Evolutionary conservation across 2,329 filamentous ascomycete species (phyloP).

Genomic region (Lachnellula subtilissima): DNA sequence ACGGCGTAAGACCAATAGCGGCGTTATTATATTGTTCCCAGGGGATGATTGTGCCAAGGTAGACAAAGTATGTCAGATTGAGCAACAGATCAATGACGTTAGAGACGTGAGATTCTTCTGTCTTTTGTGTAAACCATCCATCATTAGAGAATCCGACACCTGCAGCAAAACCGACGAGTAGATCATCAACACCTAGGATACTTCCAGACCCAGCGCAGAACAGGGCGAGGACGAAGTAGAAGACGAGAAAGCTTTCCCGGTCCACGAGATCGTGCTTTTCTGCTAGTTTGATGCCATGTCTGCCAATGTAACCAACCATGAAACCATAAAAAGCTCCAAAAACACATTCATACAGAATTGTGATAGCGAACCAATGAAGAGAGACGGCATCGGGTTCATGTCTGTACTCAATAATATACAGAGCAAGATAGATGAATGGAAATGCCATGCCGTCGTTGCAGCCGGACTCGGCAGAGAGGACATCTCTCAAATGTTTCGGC

Average conservation of each 20-base stretch:
- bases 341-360: slow-evolving; percentile 90
- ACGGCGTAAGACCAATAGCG: slow-evolving; percentile 70
- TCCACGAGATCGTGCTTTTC: slow-evolving; percentile 85
- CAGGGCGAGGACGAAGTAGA: slow-evolving; percentile 94
- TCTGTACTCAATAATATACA: slow-evolving; percentile 84
- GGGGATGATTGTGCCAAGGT: slow-evolving; percentile 93
- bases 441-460: slow-evolving; percentile 99
- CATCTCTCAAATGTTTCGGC: slow-evolving; percentile 91
- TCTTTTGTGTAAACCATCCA: slow-evolving; percentile 97
- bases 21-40: slow-evolving; percentile 86
- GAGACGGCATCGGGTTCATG: slow-evolving; percentile 64
- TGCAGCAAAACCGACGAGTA: slow-evolving; percentile 89
- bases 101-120: slow-evolving; percentile 95
- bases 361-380: slow-evolving; percentile 83
- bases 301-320: slow-evolving; percentile 78
- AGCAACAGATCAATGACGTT: slow-evolving; percentile 98
- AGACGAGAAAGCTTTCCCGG: slow-evolving; percentile 94
- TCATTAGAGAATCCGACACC: slow-evolving; percentile 99
- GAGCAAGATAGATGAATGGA: slow-evolving; percentile 87
- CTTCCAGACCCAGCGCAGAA: slow-evolving; percentile 91
- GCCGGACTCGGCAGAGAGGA: slow-evolving; percentile 92
- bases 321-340: slow-evolving; percentile 91
- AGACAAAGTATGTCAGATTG: slow-evolving; percentile 98
- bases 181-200: slow-evolving; percentile 84
- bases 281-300: slow-evolving; percentile 83